Conservation (phyloP, 164 flowering plant species). For the Hamamelis virginiana region DNA sequence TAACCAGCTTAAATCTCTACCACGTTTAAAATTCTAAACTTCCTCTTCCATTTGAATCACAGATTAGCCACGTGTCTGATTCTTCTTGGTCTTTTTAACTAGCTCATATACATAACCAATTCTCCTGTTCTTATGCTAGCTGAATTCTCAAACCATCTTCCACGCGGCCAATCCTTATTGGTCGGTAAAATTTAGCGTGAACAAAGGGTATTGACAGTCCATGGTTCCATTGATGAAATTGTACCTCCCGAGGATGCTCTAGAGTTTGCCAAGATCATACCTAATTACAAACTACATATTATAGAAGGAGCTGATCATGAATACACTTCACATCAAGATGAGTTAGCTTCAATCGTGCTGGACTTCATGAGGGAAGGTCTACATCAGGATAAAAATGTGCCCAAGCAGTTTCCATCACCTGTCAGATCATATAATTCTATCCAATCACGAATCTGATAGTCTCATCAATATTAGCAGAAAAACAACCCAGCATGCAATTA, state of each 20-base stretch:
- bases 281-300: slow-evolving; percentile 52
- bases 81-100: no score
- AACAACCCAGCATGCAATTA: neutral
- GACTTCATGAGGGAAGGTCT: slow-evolving; percentile 32
- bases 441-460: slow-evolving; percentile 18
- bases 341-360: slow-evolving; percentile 42
- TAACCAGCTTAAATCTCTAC: no score
- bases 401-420: neutral
- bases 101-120: no score
- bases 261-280: slow-evolving; percentile 51
- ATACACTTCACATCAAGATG: slow-evolving; percentile 50
- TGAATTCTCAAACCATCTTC: no score
- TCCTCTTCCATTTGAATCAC: no score
- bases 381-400: slow-evolving; percentile 1
- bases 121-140: no score
- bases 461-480: no score
- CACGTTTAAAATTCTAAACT: no score
- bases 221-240: slow-evolving; percentile 58
- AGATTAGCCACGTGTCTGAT: no score
- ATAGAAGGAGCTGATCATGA: slow-evolving; percentile 67
- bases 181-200: no score
- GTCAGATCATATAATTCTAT: neutral
- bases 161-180: no score
- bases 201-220: slow-evolving; percentile 72
- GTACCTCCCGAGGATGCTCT: slow-evolving; percentile 55